Percentiles rank a stretch among this genome's conserved stretches.
phyloP scores from a whole-genome alignment of 805 yeast species.

The Pichia occidentalis region DNA sequence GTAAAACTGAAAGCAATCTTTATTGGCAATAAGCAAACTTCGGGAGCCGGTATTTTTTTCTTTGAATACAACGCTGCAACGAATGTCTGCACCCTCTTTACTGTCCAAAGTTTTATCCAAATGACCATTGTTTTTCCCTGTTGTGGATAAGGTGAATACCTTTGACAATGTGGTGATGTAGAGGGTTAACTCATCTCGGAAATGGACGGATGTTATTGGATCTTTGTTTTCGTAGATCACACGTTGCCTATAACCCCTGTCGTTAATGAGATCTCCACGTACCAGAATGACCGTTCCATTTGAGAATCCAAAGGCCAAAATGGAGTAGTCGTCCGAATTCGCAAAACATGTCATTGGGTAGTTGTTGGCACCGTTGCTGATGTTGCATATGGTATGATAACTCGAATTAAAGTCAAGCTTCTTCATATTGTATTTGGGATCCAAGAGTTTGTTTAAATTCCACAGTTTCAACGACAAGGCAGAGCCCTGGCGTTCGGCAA shows the following conservation, averaged over 20 bases:
- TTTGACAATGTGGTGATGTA: slow-evolving; percentile 72
- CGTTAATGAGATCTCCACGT: slow-evolving; percentile 83
- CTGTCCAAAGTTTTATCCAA: slow-evolving; percentile 44
- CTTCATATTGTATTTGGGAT: slow-evolving; percentile 15
- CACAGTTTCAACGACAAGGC: slow-evolving; percentile 68
- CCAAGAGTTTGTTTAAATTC: slow-evolving; percentile 52
- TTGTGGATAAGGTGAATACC: slow-evolving; percentile 64
- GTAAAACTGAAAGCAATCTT: slow-evolving; percentile 59
- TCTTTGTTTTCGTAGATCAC: slow-evolving; percentile 65
- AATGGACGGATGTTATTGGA: slow-evolving; percentile 73
- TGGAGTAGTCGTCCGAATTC: slow-evolving; percentile 47
- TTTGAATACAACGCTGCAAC: slow-evolving; percentile 37
- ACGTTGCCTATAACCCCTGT: slow-evolving; percentile 85
- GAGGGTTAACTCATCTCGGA: slow-evolving; percentile 48
- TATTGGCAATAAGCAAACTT: slow-evolving; percentile 54
- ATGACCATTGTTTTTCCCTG: slow-evolving; percentile 70
- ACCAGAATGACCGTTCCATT: slow-evolving; percentile 78
- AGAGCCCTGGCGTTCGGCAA: slow-evolving; percentile 68
- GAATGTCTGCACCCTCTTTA: slow-evolving; percentile 42
- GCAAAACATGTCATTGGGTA: slow-evolving; percentile 70
- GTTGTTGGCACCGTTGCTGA: slow-evolving; percentile 68
- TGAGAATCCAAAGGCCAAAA: slow-evolving; percentile 71
- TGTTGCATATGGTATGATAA: slow-evolving; percentile 55
- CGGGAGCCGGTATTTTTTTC: slow-evolving; percentile 14
- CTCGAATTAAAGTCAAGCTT: slow-evolving; percentile 29